phyloP scores from a whole-genome alignment of 2,329 filamentous ascomycete species.

The Colletotrichum ledebouriae region DNA sequence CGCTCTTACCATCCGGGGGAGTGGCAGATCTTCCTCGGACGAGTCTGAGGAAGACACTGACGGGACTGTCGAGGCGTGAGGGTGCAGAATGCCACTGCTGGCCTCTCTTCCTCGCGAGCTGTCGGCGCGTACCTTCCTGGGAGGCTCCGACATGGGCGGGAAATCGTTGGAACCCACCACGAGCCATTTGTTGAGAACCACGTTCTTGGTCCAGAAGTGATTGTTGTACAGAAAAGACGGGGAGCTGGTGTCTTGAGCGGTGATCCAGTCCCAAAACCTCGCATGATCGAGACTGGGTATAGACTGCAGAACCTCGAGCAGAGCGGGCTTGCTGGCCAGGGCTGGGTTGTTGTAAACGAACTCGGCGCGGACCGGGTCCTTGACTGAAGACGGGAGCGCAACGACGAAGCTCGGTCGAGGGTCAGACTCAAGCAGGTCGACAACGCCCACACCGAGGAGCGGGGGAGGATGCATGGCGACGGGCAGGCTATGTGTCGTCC shows the following conservation, averaged over 20 bases:
- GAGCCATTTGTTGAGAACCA: constrained; percentile 53
- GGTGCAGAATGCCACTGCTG: constrained; percentile 23
- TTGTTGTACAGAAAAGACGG: constrained; percentile 51
- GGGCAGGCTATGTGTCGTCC: constrained; percentile 27
- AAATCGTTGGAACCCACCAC: constrained; percentile 56
- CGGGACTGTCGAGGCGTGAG: constrained; percentile 5
- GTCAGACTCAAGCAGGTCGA: constrained; percentile 58
- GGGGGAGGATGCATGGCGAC: constrained; percentile 42
- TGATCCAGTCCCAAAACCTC: constrained; percentile 58
- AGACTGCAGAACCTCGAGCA: constrained; percentile 50
- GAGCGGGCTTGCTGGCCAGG: constrained; percentile 48
- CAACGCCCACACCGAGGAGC: constrained; percentile 49
- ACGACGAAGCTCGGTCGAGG: constrained; percentile 59
- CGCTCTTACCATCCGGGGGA: constrained; percentile 48
- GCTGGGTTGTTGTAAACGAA: constrained; percentile 56
- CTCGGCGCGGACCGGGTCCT: constrained; percentile 37
- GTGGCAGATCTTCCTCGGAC: constrained; percentile 22
- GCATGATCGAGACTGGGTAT: constrained; percentile 50
- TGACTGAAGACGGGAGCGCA: constrained; percentile 41
- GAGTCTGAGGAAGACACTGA: constrained; percentile 19
- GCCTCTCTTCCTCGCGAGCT: constrained; percentile 43
- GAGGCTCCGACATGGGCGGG: constrained; percentile 49
- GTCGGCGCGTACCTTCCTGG: constrained; percentile 50
- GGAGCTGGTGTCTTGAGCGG: constrained; percentile 39
- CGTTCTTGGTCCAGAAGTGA: constrained; percentile 54